Base-by-base conservation (phyloP, 257 asterid species). In the Solanum paucissectum region DNA sequence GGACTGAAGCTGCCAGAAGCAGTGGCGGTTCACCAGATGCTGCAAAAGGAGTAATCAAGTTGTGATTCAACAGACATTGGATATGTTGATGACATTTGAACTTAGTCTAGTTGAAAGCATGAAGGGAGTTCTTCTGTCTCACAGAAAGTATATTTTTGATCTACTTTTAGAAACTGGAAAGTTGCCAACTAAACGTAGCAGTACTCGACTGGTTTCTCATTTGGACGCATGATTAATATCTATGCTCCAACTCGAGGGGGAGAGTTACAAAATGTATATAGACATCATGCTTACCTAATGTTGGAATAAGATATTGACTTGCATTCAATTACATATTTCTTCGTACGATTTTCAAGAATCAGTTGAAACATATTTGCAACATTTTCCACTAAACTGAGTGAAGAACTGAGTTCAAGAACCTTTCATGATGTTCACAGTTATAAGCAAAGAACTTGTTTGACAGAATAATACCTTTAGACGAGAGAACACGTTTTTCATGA, bases 11-110 rank as follows among this genome's bases (percentile, higher is more conserved):
- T 11, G 98, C 95, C 91, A 95, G 88, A 85, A 94, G 92, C 88
- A 95, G 86, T 5, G 98, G 98, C 1, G 98, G 98, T 77, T 95
- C 98, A 60, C 98, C 98, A 23, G 95, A 94, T 83, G 98, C 98
- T 95, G 91, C 90, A 88, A 20, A 87, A 14, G 7, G 64, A 13
- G 71, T 52, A 10, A 83, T 84, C 75, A 79, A 7, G 7, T 79
- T 79, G 14, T 9, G 84, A 33, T 79, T 79, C 84, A 77, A 77
- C 16, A 44, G 52, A 44, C 16, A 44, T 44, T 42, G 49, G 12
- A 42, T 42, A 42, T 42, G 49, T 11, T 42, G 49, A 42, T 42
- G 18, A 0, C 55, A 46, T 46, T 46, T 46, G 58, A 20, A 46
- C 58, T 46, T 13, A 4, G 58, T 46, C 3, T 46, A 46, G 62